These are phyloP conservation scores for Xylaria bambusicola DNA, from an alignment of 495 filamentous ascomycete species.

Conservation along the genomic window DNA sequence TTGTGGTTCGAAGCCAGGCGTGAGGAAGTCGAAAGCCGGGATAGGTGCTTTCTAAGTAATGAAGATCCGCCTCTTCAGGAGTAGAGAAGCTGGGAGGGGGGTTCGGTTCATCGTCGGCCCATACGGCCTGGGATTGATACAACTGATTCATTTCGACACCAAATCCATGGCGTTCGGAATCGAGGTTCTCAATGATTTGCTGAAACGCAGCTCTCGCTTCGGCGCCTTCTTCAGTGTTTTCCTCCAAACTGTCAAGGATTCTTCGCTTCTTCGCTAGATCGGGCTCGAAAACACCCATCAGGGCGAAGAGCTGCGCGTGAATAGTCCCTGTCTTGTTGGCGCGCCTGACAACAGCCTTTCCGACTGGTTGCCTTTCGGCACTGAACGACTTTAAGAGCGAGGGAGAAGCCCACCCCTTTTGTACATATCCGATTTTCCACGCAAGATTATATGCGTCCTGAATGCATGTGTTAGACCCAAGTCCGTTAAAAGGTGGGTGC, in stretches of 20 bases:
- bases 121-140: constrained; percentile 41
- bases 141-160: constrained; percentile 42
- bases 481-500: constrained; percentile 50
- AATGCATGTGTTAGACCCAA: constrained; percentile 53
- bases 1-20: constrained; percentile 51
- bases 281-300: constrained; percentile 39
- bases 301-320: constrained; percentile 34
- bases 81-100: constrained; percentile 24
- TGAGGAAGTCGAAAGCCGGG: constrained; percentile 56
- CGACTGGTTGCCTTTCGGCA: constrained; percentile 53
- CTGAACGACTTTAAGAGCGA: constrained; percentile 51
- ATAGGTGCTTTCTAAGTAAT: constrained; percentile 39
- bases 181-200: constrained; percentile 12
- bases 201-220: constrained; percentile 49
- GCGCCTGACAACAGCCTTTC: constrained; percentile 30
- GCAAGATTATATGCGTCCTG: constrained; percentile 54
- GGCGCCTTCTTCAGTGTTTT: constrained; percentile 50
- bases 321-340: constrained; percentile 43
- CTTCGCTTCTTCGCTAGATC: constrained; percentile 20
- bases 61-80: constrained; percentile 35
- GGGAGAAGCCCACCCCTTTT: constrained; percentile 39
- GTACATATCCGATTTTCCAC: constrained; percentile 56
- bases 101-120: constrained; percentile 38
- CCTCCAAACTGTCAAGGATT: constrained; percentile 38
- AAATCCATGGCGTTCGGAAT: constrained; percentile 13